Evolutionary conservation across 345 rosid genomes (phyloP).

Genomic region (Carallia pectinifolia): DNA sequence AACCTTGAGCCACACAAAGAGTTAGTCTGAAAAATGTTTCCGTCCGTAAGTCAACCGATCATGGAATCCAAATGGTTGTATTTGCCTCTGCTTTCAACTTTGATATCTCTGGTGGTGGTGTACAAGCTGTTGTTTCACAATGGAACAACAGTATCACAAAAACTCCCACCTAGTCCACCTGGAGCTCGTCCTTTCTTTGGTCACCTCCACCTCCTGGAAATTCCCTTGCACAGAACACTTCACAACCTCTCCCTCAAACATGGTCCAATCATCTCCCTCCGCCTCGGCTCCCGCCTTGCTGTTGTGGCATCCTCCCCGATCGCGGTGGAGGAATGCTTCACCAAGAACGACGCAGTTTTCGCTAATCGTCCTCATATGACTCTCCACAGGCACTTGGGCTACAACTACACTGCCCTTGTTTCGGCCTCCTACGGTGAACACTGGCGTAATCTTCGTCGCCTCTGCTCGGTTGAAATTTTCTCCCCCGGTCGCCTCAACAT

Average conservation of each 20-base stretch:
- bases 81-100: too few relatives aligned
- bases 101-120: too few relatives aligned
- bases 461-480: constrained; percentile 2
- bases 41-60: too few relatives aligned
- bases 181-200: constrained; percentile 10
- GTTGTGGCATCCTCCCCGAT: constrained; percentile 11
- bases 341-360: neutral
- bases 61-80: too few relatives aligned
- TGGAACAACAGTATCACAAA: too few relatives aligned
- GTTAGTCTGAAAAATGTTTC: too few relatives aligned
- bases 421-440: constrained; percentile 11
- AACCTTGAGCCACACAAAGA: too few relatives aligned
- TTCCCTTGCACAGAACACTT: constrained; percentile 6
- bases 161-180: too few relatives aligned
- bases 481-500: constrained; percentile 3
- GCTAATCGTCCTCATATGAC: constrained; percentile 6
- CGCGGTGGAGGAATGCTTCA: too few relatives aligned
- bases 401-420: constrained; percentile 3
- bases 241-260: constrained; percentile 2
- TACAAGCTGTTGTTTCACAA: too few relatives aligned
- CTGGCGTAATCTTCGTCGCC: neutral
- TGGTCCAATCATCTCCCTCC: constrained; percentile 16
- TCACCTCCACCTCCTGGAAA: constrained; percentile 16
- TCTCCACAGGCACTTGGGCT: constrained; percentile 1
- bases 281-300: constrained; percentile 8